These are phyloP conservation scores for Tricholoma sp. DNA, from an alignment of 768 basidiomycete genomes.

Conservation along the genomic window DNA sequence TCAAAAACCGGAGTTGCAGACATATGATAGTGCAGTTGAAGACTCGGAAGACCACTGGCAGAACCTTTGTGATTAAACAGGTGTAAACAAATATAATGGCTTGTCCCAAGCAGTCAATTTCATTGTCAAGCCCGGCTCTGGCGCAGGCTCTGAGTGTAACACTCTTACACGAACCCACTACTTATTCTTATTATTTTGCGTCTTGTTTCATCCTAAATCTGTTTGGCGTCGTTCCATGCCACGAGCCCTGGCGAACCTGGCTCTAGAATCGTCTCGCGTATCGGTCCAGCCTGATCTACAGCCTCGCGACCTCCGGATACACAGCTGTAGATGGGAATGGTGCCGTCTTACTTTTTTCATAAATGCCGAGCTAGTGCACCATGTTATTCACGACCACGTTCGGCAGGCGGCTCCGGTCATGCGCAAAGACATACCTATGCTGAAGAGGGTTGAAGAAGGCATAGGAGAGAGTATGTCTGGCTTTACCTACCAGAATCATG, in stretches of 20 bases:
- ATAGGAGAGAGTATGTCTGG: constrained; percentile 28
- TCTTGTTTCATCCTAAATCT: background rate
- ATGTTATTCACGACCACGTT: constrained; percentile 46
- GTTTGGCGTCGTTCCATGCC: background rate
- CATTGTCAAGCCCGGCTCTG: background rate
- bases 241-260: background rate
- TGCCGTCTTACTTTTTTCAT: constrained; percentile 39
- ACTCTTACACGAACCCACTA: too few relatives aligned
- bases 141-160: background rate
- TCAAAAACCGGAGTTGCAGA: constrained; percentile 23
- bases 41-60: background rate
- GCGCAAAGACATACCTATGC: constrained; percentile 38
- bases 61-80: background rate
- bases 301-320: constrained; percentile 11
- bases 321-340: constrained; percentile 51
- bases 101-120: background rate
- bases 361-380: constrained; percentile 34
- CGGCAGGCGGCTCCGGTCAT: constrained; percentile 36
- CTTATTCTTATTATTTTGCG: background rate
- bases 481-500: background rate
- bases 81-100: constrained; percentile 1
- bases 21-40: constrained; percentile 9
- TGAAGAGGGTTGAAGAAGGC: constrained; percentile 41
- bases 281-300: background rate
- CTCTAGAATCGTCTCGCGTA: background rate